Base-by-base conservation (phyloP, 805 yeast genomes). In the Clavispora vitiphila region DNA sequence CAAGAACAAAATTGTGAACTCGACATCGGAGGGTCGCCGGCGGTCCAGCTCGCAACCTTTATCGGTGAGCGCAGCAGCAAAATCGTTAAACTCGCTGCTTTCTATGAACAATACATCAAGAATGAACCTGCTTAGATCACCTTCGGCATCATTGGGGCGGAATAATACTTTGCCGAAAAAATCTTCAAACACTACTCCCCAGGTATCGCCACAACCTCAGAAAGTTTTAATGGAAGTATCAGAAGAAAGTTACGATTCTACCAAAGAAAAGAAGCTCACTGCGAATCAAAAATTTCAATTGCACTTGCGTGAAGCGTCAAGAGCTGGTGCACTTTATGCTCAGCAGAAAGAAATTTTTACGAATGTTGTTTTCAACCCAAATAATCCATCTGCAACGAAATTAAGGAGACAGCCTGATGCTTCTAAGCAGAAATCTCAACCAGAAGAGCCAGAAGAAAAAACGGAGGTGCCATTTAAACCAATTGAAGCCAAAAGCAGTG, bases 291-390 rank as follows among this genome's bases (percentile, higher is more conserved):
- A 70, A 35, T 57, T 69, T 14, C 72, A 67, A 40, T 62, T 56
- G 35, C 72, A 68, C 46, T 46, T 70, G 21, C 50, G 64, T 34
- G 59, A 66, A 35, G 73, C 70, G 1, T 59, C 73, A 1, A 64
- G 55, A 46, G 41, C 63, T 1, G 75, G 75, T 0, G 35, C 65
- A 0, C 51, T 70, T 16, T 52, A 63, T 52, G 61, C 71, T 1
- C 72, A 67, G 41, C 64, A 64, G 40, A 62, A 58, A 47, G 70
- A 65, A 38, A 42, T 48, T 1, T 49, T 69, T n/a, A 57, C 62
- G 3, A 53, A 65, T 8, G 71, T 67, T 6, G 63, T 62, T 2
- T 69, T 65, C 46, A 73, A 70, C 46, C 74, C 74, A 0, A 69
- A 55, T 42, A 48, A 53, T 34, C 70, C 73, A 1, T 56, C 59